Base-by-base conservation (phyloP, 768 basidiomycete species). In the Leccinum truebloodii region DNA sequence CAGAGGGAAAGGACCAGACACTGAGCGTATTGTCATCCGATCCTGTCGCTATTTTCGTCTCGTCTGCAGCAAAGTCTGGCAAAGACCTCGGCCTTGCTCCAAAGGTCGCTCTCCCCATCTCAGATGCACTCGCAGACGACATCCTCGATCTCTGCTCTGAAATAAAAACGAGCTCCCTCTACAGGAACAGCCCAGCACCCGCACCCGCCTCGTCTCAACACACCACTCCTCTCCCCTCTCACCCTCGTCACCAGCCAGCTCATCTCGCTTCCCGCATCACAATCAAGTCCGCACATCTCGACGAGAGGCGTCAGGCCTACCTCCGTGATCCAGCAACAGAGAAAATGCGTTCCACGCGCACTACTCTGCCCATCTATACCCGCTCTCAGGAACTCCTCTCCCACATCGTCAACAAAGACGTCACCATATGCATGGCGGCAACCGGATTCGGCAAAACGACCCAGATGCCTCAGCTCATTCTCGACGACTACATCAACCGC, bases 401-500 rank as follows among this genome's bases (percentile, higher is more conserved):
- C 2, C 87, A 89, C 61, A 86, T 98, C 65, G 76, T 78, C 20
- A 75, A 83, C 32, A 86, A 96, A 72, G 90, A 94, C 14, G 93
- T 97, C 59, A 91, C 91, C 1, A 86, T 96, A 65, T 86, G 89
- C 65, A 90, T 94, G 88, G 93, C 93, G 52, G 85, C 90, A 7
- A 94, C 94, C 3, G 93, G 94, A 37, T 94, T 92, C 1, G 94
- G 95, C 1, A 97, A 97, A 78, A 96, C 94, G 7, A 97, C 95
- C 0, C 95, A 98, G 73, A 85, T 97, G 26, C 95, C 95, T 6
- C 95, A 97, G 72, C 81, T 97, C 52, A 86, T 97, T 63, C 81
- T 98, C 53, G 95, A 98, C 67, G 83, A 90, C 48, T 88, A 82
- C 68, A 94, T 94, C 59, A 79, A 87, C 18, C 77, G 80, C 16